Conservation (phyloP, 2,329 filamentous ascomycete genomes). For the Botrytis porri region DNA sequence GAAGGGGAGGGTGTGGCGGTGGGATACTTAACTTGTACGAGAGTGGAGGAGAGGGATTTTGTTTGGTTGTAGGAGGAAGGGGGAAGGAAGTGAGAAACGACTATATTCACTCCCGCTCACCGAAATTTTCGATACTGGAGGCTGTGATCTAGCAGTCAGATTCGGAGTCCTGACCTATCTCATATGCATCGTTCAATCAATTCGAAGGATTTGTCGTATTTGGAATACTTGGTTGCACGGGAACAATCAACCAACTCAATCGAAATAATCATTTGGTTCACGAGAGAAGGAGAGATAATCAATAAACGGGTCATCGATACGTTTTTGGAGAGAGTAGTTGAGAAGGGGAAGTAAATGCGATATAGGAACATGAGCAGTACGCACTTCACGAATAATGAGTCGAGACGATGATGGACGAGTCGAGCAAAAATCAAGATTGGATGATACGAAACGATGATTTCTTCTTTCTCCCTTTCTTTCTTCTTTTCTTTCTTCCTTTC, state of each 20-base stretch:
- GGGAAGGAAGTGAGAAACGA: background rate
- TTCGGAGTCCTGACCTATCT: background rate
- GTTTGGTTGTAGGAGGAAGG: conserved; percentile 47
- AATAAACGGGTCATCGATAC: background rate
- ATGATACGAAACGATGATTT: background rate
- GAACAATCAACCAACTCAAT: background rate
- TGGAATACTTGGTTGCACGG: background rate
- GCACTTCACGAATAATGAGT: conserved; percentile 13
- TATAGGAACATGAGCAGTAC: background rate
- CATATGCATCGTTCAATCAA: background rate
- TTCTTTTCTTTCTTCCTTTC: background rate
- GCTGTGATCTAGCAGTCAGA: background rate
- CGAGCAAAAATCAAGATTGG: background rate
- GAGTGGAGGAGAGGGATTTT: conserved; percentile 59
- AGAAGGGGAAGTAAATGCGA: background rate
- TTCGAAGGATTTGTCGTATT: background rate
- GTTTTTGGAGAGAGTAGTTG: too few relatives aligned
- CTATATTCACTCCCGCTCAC: background rate
- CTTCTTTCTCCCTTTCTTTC: background rate
- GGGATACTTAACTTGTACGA: conserved; percentile 64
- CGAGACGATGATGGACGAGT: background rate
- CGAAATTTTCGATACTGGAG: background rate
- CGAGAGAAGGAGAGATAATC: background rate
- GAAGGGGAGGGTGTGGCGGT: conserved; percentile 66
- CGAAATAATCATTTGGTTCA: background rate